Evolutionary conservation across 306 rosid species (phyloP), one percentile per base, ranked within the genome.

Genomic region (Dalbergia oliveri): DNA sequence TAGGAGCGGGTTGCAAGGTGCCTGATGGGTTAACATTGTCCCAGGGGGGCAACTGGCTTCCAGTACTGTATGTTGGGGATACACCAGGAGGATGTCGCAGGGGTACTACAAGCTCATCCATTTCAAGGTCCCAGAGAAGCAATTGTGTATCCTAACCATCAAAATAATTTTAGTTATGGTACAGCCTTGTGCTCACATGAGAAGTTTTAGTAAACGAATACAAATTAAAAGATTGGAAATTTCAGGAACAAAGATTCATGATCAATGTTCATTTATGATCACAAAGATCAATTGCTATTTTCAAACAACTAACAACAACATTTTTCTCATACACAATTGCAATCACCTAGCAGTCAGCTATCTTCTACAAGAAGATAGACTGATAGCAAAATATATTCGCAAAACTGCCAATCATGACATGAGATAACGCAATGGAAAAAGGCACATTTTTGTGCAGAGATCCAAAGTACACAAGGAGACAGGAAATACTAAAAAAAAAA

Each of bases 41-140:
- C 98, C 98, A 93, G 43, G 90, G 97, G 6, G 99, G 82, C 33
- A 98, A 96, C 87, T 93, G 99, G 81, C 94, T 93, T 84, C 97
- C 99, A 8, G 97, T 39, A 83, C 97, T 93, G 79, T 79, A 93
- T 0, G 98, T 89, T 2, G 99, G 99, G 62, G 99, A 96, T 9
- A 98, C 97, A 62, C 98, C 98, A 11, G 97, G 92, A n/a, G 94
- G 92, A 47, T 96, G 92, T 14, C 15, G 16, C 6, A 13, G 19
- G 45, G 45, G 82, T 11, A 68, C 76, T 11, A 78, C 69, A 44
- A 69, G 57, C 76, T 78, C 82, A 18, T 78, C 82, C 69, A 57
- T 78, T 56, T 69, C 74, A 54, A 77, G 66, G 73, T 77, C 81
- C 81, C 69, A 78, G 49, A 95, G 86, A 74, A 96, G 97, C 88